A percentile compares a stretch with the other conserved stretches of the same genome.
Evolutionary conservation across 495 filamentous ascomycete genomes (phyloP).

Genomic region (Antarctomyces pellizariae): DNA sequence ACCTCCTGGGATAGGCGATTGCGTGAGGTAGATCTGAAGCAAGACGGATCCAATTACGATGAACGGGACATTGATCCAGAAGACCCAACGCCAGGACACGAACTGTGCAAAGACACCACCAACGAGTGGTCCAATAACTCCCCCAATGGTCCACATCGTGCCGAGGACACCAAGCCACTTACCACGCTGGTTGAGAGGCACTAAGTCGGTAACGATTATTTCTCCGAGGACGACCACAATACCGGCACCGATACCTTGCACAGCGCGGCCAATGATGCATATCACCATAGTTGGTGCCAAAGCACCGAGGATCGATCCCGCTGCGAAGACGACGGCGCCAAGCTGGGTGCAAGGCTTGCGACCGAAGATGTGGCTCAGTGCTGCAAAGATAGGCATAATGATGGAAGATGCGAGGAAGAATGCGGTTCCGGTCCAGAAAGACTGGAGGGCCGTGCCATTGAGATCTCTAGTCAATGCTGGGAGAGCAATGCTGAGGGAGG

Average conservation of each 20-base stretch:
- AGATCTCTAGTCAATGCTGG: conserved; percentile 30
- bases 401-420: conserved; percentile 28
- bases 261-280: conserved; percentile 32
- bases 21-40: conserved; percentile 18
- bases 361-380: conserved; percentile 29
- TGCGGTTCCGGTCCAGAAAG: conserved; percentile 33
- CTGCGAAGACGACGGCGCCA: conserved; percentile 28
- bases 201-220: conserved; percentile 41
- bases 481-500: conserved; percentile 47
- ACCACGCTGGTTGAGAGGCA: conserved; percentile 26
- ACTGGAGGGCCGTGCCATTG: conserved; percentile 29
- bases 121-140: conserved; percentile 41
- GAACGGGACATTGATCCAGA: conserved; percentile 22
- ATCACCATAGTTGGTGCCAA: conserved; percentile 33
- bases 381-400: conserved; percentile 25
- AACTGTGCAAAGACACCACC: conserved; percentile 45
- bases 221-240: conserved; percentile 39
- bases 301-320: conserved; percentile 34
- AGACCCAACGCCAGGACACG: conserved; percentile 34
- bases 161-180: conserved; percentile 15
- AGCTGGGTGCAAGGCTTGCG: conserved; percentile 22
- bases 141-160: conserved; percentile 40
- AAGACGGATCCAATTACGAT: conserved; percentile 16
- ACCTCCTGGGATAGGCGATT: conserved; percentile 11
- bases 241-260: conserved; percentile 55